phyloP scores from a whole-genome alignment of 1,284 basidiomycete genomes.

The Fistulinella staudtii region DNA sequence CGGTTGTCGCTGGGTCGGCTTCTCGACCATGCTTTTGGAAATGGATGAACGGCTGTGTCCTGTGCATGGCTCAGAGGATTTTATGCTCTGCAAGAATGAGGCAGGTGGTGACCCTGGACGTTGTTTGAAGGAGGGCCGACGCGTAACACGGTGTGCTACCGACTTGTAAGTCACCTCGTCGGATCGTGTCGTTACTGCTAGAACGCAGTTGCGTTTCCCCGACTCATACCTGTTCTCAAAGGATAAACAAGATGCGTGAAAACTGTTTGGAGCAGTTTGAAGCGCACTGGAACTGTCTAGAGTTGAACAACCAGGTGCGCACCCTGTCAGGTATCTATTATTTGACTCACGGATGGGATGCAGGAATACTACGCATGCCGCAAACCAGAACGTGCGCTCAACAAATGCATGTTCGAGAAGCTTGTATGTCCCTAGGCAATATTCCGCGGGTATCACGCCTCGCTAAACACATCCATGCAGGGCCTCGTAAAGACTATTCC shows the following conservation, averaged over 20 bases:
- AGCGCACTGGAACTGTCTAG: constrained; percentile 93
- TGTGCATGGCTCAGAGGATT: constrained; percentile 72
- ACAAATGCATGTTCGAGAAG: constrained; percentile 96
- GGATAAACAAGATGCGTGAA: constrained; percentile 91
- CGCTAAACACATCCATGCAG: constrained; percentile 39
- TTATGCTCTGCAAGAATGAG: constrained; percentile 98
- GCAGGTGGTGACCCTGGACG: constrained; percentile 80
- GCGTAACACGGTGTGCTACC: constrained; percentile 93
- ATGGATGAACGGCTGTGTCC: neutral
- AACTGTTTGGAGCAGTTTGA: constrained; percentile 90
- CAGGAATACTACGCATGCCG: constrained; percentile 89
- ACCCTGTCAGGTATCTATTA: neutral
- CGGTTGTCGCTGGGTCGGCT: neutral
- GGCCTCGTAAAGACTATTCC: constrained; percentile 92
- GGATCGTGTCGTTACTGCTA: neutral
- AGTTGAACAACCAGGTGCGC: constrained; percentile 89
- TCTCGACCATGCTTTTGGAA: neutral
- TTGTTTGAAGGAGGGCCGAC: constrained; percentile 93
- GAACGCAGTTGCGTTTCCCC: neutral
- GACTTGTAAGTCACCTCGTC: constrained; percentile 70
- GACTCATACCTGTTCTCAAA: constrained; percentile 31
- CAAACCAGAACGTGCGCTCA: constrained; percentile 85
- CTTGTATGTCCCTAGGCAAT: constrained; percentile 53
- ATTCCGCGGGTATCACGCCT: neutral
- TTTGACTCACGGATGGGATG: neutral